These are phyloP conservation scores for Cupressus sempervirens DNA, from an alignment of 75 land plant genomes.

Conservation along the genomic window DNA sequence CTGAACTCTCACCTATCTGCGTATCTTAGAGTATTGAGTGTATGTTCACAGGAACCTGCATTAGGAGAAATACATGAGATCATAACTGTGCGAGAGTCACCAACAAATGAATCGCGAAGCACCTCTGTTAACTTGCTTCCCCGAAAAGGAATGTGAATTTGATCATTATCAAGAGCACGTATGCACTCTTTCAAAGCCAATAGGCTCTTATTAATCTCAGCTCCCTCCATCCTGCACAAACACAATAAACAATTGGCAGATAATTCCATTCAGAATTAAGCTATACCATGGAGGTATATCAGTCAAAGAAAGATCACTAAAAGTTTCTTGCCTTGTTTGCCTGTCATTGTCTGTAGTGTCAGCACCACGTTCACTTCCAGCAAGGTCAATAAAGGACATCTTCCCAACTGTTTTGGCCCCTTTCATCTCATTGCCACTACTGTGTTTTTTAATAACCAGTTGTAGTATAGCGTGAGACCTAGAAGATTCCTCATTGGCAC, in stretches of 20 bases:
- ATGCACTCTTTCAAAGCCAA: conserved; percentile 49
- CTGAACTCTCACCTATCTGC: conserved; percentile 39
- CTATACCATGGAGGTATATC: neutral
- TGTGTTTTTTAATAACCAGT: conserved; percentile 36
- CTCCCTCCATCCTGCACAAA: conserved; percentile 39
- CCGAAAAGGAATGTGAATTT: conserved; percentile 44
- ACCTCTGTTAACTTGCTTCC: conserved; percentile 51
- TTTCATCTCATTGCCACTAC: conserved; percentile 25
- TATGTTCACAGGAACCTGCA: conserved; percentile 48
- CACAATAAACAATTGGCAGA: neutral
- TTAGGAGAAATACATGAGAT: conserved; percentile 49
- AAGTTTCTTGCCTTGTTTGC: conserved; percentile 33
- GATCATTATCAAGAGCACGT: conserved; percentile 48
- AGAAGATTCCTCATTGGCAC: conserved; percentile 55
- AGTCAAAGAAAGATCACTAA: neutral
- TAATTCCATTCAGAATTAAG: neutral
- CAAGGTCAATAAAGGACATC: conserved; percentile 50
- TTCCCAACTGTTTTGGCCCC: conserved; percentile 36
- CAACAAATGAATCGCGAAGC: conserved; percentile 45
- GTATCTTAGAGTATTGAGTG: conserved; percentile 47
- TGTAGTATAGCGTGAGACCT: conserved; percentile 53
- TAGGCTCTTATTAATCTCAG: conserved; percentile 45
- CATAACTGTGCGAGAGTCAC: conserved; percentile 49
- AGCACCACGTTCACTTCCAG: conserved; percentile 60
- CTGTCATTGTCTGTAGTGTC: conserved; percentile 56